Base-by-base conservation (phyloP, 768 basidiomycete species). In the Mycena galericulata region DNA sequence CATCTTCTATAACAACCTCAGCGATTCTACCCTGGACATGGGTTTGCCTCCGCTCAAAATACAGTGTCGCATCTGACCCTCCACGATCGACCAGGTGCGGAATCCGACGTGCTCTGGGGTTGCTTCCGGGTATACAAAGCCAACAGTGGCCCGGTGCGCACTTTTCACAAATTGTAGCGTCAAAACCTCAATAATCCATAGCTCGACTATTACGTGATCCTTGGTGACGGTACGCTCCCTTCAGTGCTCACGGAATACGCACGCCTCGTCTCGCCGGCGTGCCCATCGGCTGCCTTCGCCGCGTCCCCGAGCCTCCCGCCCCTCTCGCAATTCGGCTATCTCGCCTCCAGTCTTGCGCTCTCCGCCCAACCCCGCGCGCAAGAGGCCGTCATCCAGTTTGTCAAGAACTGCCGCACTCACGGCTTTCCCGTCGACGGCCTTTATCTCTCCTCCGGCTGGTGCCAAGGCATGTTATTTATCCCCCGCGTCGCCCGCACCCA, bases 371-470 rank as follows among this genome's bases (percentile, higher is more conserved):
- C 67, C 24, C 62, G 65, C 34, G 70, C 70, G n/a, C 70, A 72
- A 27, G 63, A 53, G n/a, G 67, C 70, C 20, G 41, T 72, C 47
- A 68, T 72, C 43, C 62, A 68, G 29, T 72, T 72, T 43, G 67
- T 72, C 41, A 65, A 65, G 41, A 62, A 68, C 67, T 72, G 70
- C 67, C 70, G 70, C 47, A 65, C 32, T 6, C 32, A 72, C 55
- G 62, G 67, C 38, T 72, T 68, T 60, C 70, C 70, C 47, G 70
- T 72, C 54, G 70, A 72, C 59, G 70, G 67, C 17, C 63, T 72
- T 58, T 59, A 72, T 54, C 70, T 72, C 49, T 72, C 70, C 53
- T 72, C 70, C 22, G 70, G 70, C 36, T 72, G 70, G 70, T 72
- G 70, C 29, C 69, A 70, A 57, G 56, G 68, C 22, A 46, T 1